phyloP scores from a whole-genome alignment of 352 stramenopile genomes.

The Pythium monospermum region DNA sequence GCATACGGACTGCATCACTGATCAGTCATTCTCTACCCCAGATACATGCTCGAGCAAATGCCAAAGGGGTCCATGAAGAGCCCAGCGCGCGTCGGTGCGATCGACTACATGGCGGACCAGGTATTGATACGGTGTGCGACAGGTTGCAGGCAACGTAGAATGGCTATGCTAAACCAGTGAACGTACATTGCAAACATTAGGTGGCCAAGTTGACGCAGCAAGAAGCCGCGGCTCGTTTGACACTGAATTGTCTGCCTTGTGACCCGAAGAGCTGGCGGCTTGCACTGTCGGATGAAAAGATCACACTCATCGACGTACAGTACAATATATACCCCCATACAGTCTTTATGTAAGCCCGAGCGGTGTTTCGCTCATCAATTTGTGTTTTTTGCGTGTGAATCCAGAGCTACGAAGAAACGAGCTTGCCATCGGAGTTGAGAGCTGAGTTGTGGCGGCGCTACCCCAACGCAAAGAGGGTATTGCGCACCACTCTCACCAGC shows the following conservation, averaged over 20 bases:
- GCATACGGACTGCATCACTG: no score
- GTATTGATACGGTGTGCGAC: conserved; percentile 15
- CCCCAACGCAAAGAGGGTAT: conserved; percentile 46
- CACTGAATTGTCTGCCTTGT: conserved; percentile 46
- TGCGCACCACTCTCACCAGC: background rate
- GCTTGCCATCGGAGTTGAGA: conserved; percentile 30
- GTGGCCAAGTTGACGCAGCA: conserved; percentile 52
- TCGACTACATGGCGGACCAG: conserved; percentile 69
- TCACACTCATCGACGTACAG: conserved; percentile 59
- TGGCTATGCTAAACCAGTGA: background rate
- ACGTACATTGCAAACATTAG: conserved; percentile 1
- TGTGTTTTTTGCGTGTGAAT: background rate
- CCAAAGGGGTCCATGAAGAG: conserved; percentile 28
- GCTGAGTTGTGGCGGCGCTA: conserved; percentile 43
- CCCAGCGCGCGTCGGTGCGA: conserved; percentile 29
- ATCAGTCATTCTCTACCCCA: conserved; percentile 14
- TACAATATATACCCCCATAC: background rate
- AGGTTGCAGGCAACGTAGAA: no score
- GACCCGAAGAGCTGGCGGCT: conserved; percentile 46
- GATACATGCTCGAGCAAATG: conserved; percentile 52
- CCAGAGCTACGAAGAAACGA: conserved; percentile 58
- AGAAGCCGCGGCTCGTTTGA: conserved; percentile 60
- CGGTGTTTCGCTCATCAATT: no score
- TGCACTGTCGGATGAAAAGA: conserved; percentile 37
- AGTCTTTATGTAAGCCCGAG: no score